Conservation (phyloP, 768 basidiomycete genomes). For the Boletus vinaceobasis region DNA sequence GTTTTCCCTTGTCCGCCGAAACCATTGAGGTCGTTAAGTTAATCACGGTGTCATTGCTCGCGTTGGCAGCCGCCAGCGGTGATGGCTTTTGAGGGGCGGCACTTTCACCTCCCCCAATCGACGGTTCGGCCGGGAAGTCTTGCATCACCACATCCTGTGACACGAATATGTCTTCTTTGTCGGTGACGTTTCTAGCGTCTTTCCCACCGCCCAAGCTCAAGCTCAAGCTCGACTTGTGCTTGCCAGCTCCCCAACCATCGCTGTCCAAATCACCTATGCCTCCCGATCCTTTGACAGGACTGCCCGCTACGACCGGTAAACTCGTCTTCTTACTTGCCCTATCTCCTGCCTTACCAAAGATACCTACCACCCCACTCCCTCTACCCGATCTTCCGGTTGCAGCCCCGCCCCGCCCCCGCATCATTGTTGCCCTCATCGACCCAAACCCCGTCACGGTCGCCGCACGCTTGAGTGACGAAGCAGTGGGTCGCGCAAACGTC, state of each 20-base stretch:
- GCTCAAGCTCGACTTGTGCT: background rate
- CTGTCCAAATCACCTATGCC: background rate
- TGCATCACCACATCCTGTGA: slow-evolving; percentile 8
- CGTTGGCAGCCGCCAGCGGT: background rate
- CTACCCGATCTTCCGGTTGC: background rate
- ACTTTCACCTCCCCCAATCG: background rate
- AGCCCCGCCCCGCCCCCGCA: slow-evolving; percentile 3
- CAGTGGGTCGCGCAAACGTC: slow-evolving; percentile 29
- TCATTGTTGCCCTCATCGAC: background rate
- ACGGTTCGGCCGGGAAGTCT: slow-evolving; percentile 8
- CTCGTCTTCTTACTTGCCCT: slow-evolving; percentile 43
- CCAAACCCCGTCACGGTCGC: slow-evolving; percentile 14
- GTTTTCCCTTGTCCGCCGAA: slow-evolving; percentile 22
- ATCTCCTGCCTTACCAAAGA: slow-evolving; percentile 22
- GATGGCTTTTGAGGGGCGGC: slow-evolving; percentile 14
- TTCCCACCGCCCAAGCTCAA: background rate
- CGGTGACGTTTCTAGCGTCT: background rate
- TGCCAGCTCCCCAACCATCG: background rate
- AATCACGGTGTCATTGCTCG: slow-evolving; percentile 3
- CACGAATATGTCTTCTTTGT: slow-evolving; percentile 9
- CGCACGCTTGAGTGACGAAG: slow-evolving; percentile 29
- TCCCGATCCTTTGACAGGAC: slow-evolving; percentile 42
- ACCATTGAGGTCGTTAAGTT: slow-evolving; percentile 15
- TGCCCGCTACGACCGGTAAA: slow-evolving; percentile 43
- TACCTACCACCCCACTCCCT: slow-evolving; percentile 14